Conservation (phyloP, 768 basidiomycete genomes). For the Hemileccinum rubropunctum region DNA sequence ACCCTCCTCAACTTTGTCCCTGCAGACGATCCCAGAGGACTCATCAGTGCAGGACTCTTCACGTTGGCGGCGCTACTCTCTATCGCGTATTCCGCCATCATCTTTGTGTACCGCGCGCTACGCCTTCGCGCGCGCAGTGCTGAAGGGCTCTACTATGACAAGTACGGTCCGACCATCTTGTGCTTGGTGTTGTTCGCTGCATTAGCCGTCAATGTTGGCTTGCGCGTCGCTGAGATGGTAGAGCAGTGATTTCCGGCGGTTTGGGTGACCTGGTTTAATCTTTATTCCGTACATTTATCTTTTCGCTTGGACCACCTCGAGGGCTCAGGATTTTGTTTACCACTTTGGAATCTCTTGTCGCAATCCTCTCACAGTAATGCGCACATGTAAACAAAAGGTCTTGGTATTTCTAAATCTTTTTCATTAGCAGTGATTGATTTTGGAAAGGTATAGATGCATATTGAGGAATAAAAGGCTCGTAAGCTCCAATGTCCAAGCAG, state of each 20-base stretch:
- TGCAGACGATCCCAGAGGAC: slow-evolving; percentile 66
- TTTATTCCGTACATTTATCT: slow-evolving; percentile 2
- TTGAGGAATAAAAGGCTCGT: slow-evolving; percentile 24
- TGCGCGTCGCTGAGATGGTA: slow-evolving; percentile 59
- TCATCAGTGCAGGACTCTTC: slow-evolving; percentile 87
- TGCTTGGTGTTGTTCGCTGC: slow-evolving; percentile 69
- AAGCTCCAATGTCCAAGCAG: slow-evolving; percentile 21
- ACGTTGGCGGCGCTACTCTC: slow-evolving; percentile 86
- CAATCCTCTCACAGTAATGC: background rate
- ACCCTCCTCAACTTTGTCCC: slow-evolving; percentile 84
- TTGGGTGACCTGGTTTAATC: background rate
- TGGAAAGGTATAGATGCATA: slow-evolving; percentile 24
- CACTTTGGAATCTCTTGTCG: background rate
- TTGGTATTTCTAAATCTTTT: slow-evolving; percentile 15
- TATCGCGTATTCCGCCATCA: slow-evolving; percentile 80
- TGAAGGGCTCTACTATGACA: slow-evolving; percentile 85
- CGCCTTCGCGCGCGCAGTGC: slow-evolving; percentile 69
- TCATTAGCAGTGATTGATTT: slow-evolving; percentile 24
- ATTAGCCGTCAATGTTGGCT: slow-evolving; percentile 69
- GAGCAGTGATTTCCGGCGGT: slow-evolving; percentile 1
- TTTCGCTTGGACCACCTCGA: background rate
- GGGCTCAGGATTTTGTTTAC: background rate
- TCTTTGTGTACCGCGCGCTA: slow-evolving; percentile 75
- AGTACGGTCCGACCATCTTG: slow-evolving; percentile 78
- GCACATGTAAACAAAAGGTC: background rate